phyloP scores from a whole-genome alignment of 345 rosid genomes.

The Rhodamnia rubescens region DNA sequence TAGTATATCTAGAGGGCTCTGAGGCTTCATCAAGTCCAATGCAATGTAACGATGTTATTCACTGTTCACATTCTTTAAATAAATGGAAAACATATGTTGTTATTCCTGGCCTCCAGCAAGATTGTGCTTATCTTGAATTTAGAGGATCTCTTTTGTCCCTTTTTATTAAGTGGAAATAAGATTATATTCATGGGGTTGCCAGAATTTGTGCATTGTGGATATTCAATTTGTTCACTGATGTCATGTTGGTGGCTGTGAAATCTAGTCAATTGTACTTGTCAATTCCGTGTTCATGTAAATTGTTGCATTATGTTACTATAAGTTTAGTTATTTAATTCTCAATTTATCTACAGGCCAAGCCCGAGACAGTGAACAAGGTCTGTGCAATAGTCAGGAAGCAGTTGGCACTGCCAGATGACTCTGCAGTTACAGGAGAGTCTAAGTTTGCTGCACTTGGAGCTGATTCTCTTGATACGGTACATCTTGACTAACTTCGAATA shows the following conservation, averaged over 20 bases:
- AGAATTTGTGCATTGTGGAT: neutral
- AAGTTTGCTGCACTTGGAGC: conserved; percentile 25
- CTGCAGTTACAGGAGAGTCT: conserved; percentile 14
- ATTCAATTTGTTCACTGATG: neutral
- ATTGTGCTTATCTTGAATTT: neutral
- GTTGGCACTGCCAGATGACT: conserved; percentile 14
- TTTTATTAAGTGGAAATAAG: neutral
- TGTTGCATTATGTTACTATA: neutral
- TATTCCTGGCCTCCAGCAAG: neutral
- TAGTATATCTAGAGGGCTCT: neutral
- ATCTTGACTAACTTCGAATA: neutral
- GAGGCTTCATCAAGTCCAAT: neutral
- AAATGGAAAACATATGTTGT: neutral
- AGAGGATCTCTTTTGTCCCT: neutral
- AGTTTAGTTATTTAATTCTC: neutral
- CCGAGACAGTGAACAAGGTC: conserved; percentile 23
- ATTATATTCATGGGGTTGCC: neutral
- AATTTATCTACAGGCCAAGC: conserved; percentile 10
- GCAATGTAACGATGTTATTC: neutral
- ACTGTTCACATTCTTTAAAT: neutral
- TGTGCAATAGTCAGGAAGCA: conserved; percentile 28
- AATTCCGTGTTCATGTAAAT: neutral
- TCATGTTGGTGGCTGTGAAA: neutral
- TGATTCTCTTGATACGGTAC: conserved; percentile 29
- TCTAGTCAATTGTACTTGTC: neutral